Evolutionary conservation across 2,329 filamentous ascomycete species (phyloP).

Genomic region (Pestalotiopsis sp.): DNA sequence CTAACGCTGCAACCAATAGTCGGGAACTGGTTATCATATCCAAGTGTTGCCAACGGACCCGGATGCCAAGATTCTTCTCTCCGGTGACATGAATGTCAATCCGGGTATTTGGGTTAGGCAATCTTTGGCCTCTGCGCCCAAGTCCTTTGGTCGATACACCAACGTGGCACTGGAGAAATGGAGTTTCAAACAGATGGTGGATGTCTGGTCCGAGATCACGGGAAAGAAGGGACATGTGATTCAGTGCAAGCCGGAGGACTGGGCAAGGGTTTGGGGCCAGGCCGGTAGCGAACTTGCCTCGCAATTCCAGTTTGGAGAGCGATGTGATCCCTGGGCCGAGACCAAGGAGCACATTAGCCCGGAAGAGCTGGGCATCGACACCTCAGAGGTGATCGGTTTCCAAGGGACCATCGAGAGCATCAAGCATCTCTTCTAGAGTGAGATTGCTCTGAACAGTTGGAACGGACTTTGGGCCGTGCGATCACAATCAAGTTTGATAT

Average conservation of each 20-base stretch:
- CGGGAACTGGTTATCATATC: constrained; percentile 18
- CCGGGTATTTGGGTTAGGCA: constrained; percentile 28
- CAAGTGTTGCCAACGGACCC: constrained; percentile 22
- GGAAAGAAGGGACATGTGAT: constrained; percentile 24
- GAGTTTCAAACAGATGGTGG: constrained; percentile 24
- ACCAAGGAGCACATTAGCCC: constrained; percentile 18
- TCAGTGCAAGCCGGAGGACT: constrained; percentile 20
- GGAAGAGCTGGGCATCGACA: constrained; percentile 22
- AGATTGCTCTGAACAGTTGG: neutral
- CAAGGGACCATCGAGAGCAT: constrained; percentile 19
- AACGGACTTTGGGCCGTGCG: neutral
- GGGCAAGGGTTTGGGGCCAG: constrained; percentile 22
- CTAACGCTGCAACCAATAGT: neutral
- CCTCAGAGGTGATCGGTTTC: constrained; percentile 24
- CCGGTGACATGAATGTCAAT: constrained; percentile 25
- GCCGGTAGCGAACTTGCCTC: constrained; percentile 22
- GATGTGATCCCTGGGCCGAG: constrained; percentile 24
- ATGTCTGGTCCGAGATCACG: constrained; percentile 25
- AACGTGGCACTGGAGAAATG: constrained; percentile 27
- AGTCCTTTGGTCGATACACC: constrained; percentile 22
- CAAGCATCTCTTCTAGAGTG: constrained; percentile 16
- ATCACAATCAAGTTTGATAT: neutral
- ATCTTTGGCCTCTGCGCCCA: constrained; percentile 17
- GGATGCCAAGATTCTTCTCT: constrained; percentile 23
- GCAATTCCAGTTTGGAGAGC: constrained; percentile 27